Conservation (phyloP, 1,284 basidiomycete species). For the Trametes hirsuta region DNA sequence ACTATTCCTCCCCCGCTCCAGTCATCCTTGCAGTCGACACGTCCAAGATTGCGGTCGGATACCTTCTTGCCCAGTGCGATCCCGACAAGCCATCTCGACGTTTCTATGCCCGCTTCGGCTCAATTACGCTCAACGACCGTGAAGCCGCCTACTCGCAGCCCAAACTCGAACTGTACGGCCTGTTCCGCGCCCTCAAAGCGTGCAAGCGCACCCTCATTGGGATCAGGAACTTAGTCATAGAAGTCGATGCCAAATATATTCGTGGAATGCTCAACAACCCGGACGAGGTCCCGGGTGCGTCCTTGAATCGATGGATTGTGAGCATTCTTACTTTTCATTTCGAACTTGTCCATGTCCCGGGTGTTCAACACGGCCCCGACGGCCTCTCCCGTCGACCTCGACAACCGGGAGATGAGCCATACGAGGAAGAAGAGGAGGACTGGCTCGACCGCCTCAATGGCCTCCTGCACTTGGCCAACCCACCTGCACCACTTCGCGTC, state of each 20-base stretch:
- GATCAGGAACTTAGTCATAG: slow-evolving; percentile 37
- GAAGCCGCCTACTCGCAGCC: slow-evolving; percentile 45
- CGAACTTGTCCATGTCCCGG: slow-evolving; percentile 38
- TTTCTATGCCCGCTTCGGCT: slow-evolving; percentile 21
- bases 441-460: slow-evolving; percentile 37
- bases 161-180: slow-evolving; percentile 45
- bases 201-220: slow-evolving; percentile 39
- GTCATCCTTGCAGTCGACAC: slow-evolving; percentile 41
- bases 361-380: slow-evolving; percentile 36
- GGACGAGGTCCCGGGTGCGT: slow-evolving; percentile 37
- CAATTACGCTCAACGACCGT: slow-evolving; percentile 38
- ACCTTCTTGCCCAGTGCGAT: slow-evolving; percentile 35
- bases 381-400: slow-evolving; percentile 37
- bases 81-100: slow-evolving; percentile 7
- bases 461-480: slow-evolving; percentile 22
- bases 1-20: slow-evolving; percentile 48
- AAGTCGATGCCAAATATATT: slow-evolving; percentile 36
- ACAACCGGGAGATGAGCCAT: slow-evolving; percentile 25
- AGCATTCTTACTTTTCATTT: slow-evolving; percentile 43
- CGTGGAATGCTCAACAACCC: slow-evolving; percentile 49
- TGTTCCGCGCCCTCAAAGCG: slow-evolving; percentile 37
- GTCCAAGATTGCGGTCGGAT: slow-evolving; percentile 39
- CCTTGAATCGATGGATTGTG: slow-evolving; percentile 46
- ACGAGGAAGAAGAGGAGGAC: slow-evolving; percentile 34
- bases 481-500: not conserved